Evolutionary conservation across 495 filamentous ascomycete species (phyloP).

Genomic region (Ramalina intermedia): DNA sequence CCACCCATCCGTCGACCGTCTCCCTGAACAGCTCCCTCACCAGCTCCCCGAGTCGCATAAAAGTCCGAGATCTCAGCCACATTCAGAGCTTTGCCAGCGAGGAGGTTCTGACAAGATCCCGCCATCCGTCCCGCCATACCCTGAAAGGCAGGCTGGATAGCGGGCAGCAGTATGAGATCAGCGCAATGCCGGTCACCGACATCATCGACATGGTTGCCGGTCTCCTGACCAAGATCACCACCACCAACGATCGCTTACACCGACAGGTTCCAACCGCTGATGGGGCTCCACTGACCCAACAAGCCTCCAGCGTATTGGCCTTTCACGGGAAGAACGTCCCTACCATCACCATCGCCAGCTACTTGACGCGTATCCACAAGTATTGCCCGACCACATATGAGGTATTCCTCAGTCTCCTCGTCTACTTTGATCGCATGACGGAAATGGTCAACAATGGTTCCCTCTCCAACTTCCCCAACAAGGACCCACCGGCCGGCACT

Average conservation of each 20-base stretch:
- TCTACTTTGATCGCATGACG: conserved; percentile 99
- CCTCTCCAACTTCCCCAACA: conserved; percentile 31
- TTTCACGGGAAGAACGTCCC: conserved; percentile 99
- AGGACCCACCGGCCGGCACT: conserved; percentile 22
- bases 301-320: conserved; percentile 86
- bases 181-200: conserved; percentile 90
- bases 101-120: conserved; percentile 42
- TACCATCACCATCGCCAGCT: conserved; percentile 92
- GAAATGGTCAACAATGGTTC: conserved; percentile 78
- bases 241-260: conserved; percentile 79
- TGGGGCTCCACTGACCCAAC: conserved; percentile 50
- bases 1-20: conserved; percentile 35
- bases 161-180: conserved; percentile 70
- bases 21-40: conserved; percentile 39
- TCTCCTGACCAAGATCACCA: conserved; percentile 95
- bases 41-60: conserved; percentile 60
- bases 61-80: conserved; percentile 71
- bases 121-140: conserved; percentile 23
- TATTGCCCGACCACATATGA: conserved; percentile 99
- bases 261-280: conserved; percentile 54
- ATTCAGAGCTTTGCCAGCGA: conserved; percentile 79
- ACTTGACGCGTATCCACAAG: conserved; percentile 91
- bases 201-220: conserved; percentile 99
- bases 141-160: conserved; percentile 28
- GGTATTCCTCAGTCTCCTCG: conserved; percentile 85